A percentile compares a stretch with the other conserved stretches of the same genome.
These are phyloP conservation scores for Kalanchoe fedtschenkoi DNA, from an alignment of 164 flowering plant genomes.

Conservation along the genomic window DNA sequence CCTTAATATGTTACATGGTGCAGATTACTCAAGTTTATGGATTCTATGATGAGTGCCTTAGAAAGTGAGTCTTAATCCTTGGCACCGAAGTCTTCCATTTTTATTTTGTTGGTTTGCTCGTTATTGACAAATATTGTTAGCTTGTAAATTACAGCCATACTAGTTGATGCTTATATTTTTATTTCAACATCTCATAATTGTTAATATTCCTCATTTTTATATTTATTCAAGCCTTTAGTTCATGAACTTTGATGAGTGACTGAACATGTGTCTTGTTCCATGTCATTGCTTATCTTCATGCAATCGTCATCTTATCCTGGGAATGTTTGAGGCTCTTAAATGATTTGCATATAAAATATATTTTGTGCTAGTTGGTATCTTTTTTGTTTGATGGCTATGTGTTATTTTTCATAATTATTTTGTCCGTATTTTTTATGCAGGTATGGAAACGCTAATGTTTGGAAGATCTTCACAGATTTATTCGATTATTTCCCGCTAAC, in stretches of 20 bases:
- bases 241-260: too few relatives aligned
- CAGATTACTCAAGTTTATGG: conserved; percentile 99
- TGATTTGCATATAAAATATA: too few relatives aligned
- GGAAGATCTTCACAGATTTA: conserved; percentile 87
- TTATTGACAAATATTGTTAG: neutral
- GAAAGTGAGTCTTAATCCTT: conserved; percentile 62
- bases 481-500: conserved; percentile 91
- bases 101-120: neutral
- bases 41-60: conserved; percentile 91
- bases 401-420: neutral
- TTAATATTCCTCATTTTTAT: neutral
- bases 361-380: neutral
- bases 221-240: neutral
- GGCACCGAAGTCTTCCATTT: neutral
- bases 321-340: neutral
- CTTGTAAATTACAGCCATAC: neutral
- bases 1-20: too few relatives aligned
- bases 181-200: neutral
- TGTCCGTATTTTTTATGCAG: conserved; percentile 27
- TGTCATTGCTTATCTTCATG: too few relatives aligned
- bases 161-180: neutral
- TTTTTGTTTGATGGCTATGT: neutral
- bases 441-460: conserved; percentile 90
- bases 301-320: neutral
- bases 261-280: too few relatives aligned